A percentile compares a stretch with the other conserved stretches of the same genome.
phyloP scores from a whole-genome alignment of 1,284 basidiomycete species.

The Cutaneotrichosporon sp. region DNA sequence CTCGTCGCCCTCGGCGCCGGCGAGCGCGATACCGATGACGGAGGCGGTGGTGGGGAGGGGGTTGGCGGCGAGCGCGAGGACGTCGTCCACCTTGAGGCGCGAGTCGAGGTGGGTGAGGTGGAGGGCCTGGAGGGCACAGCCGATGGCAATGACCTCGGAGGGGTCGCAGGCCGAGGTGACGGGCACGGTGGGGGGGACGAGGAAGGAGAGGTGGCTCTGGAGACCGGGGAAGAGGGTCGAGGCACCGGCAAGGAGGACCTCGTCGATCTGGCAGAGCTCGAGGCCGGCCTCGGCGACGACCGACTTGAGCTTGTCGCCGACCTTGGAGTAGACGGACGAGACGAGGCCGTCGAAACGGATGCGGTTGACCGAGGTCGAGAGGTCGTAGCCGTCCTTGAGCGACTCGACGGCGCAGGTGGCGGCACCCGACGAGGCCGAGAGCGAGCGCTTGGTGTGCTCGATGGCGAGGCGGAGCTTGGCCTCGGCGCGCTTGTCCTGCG shows the following conservation, averaged over 20 bases:
- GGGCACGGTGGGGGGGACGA: conserved; percentile 67
- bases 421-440: conserved; percentile 81
- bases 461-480: conserved; percentile 90
- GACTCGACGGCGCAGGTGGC: conserved; percentile 91
- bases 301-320: conserved; percentile 64
- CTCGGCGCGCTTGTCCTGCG: conserved; percentile 78
- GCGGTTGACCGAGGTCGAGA: conserved; percentile 88
- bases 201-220: conserved; percentile 68
- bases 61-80: conserved; percentile 59
- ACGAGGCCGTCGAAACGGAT: conserved; percentile 91
- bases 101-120: conserved; percentile 62
- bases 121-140: conserved; percentile 83
- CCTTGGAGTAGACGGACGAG: conserved; percentile 68
- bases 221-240: conserved; percentile 83
- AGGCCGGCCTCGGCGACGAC: conserved; percentile 66
- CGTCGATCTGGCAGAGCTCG: conserved; percentile 80
- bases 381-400: conserved; percentile 92
- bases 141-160: conserved; percentile 83
- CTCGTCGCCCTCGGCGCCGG: conserved; percentile 59
- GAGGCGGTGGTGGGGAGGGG: conserved; percentile 62
- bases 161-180: conserved; percentile 70
- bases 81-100: conserved; percentile 51
- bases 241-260: conserved; percentile 87
- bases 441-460: conserved; percentile 92
- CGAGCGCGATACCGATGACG: conserved; percentile 80